These are phyloP conservation scores for Fusarium succisae DNA, from an alignment of 2,329 filamentous ascomycete species.

Conservation along the genomic window DNA sequence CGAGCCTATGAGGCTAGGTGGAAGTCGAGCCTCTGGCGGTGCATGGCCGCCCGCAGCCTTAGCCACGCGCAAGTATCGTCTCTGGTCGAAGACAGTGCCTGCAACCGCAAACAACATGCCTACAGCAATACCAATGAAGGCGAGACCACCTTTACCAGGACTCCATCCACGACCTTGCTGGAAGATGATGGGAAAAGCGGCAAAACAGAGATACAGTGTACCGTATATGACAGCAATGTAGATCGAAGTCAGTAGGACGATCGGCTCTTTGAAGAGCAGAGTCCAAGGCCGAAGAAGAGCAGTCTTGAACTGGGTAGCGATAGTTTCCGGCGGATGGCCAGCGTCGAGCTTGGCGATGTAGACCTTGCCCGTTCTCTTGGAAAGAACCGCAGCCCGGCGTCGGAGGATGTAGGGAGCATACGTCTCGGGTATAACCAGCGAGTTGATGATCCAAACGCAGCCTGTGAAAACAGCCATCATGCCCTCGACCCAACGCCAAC, in stretches of 20 bases:
- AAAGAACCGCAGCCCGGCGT: slow-evolving; percentile 61
- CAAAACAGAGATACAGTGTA: slow-evolving; percentile 64
- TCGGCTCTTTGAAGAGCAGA: slow-evolving; percentile 72
- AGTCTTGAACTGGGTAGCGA: slow-evolving; percentile 61
- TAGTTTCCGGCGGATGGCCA: slow-evolving; percentile 53
- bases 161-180: slow-evolving; percentile 66
- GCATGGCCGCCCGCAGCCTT: slow-evolving; percentile 63
- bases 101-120: slow-evolving; percentile 68
- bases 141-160: slow-evolving; percentile 65
- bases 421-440: slow-evolving; percentile 66
- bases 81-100: slow-evolving; percentile 64
- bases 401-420: slow-evolving; percentile 67
- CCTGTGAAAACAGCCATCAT: slow-evolving; percentile 70
- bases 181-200: slow-evolving; percentile 69
- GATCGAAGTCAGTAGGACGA: slow-evolving; percentile 69
- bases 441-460: slow-evolving; percentile 62
- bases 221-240: slow-evolving; percentile 71
- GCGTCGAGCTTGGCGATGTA: slow-evolving; percentile 63
- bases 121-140: slow-evolving; percentile 71
- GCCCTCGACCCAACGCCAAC: slow-evolving; percentile 73
- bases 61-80: slow-evolving; percentile 58
- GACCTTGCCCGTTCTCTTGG: slow-evolving; percentile 61
- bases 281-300: slow-evolving; percentile 71
- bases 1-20: slow-evolving; percentile 67
- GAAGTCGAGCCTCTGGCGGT: slow-evolving; percentile 70